Percentiles rank a stretch among this genome's conserved stretches.
phyloP scores from a whole-genome alignment of 75 land plant species.

The Chamaecyparis obtusa region DNA sequence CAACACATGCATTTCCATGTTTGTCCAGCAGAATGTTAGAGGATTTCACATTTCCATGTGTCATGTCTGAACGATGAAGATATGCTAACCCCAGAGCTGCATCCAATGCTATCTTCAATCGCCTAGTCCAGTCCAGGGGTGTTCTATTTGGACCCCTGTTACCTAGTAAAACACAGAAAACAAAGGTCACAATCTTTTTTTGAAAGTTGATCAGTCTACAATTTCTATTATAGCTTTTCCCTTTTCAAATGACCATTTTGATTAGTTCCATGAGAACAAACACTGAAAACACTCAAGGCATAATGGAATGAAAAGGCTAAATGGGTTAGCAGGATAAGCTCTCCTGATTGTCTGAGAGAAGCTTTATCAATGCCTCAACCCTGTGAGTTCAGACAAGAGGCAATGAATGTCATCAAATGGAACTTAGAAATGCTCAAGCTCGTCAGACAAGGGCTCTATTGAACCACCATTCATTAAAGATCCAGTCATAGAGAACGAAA shows the following conservation, averaged over 20 bases:
- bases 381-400: too few relatives aligned
- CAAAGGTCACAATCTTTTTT: background rate
- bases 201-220: too few relatives aligned
- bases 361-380: too few relatives aligned
- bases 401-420: too few relatives aligned
- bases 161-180: slow-evolving; percentile 27
- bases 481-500: background rate
- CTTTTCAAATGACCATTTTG: too few relatives aligned
- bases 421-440: too few relatives aligned
- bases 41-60: slow-evolving; percentile 88
- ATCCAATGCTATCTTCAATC: slow-evolving; percentile 63
- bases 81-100: slow-evolving; percentile 69
- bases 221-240: too few relatives aligned
- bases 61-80: slow-evolving; percentile 60
- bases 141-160: slow-evolving; percentile 71
- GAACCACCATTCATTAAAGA: background rate
- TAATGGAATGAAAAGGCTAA: too few relatives aligned
- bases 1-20: slow-evolving; percentile 65
- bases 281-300: too few relatives aligned
- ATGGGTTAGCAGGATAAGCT: too few relatives aligned
- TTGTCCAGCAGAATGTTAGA: slow-evolving; percentile 78
- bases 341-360: too few relatives aligned
- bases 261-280: too few relatives aligned
- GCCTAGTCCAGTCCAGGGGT: slow-evolving; percentile 84
- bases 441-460: background rate